Conservation (phyloP, 2,329 filamentous ascomycete species). For the Colletotrichum aenigma region DNA sequence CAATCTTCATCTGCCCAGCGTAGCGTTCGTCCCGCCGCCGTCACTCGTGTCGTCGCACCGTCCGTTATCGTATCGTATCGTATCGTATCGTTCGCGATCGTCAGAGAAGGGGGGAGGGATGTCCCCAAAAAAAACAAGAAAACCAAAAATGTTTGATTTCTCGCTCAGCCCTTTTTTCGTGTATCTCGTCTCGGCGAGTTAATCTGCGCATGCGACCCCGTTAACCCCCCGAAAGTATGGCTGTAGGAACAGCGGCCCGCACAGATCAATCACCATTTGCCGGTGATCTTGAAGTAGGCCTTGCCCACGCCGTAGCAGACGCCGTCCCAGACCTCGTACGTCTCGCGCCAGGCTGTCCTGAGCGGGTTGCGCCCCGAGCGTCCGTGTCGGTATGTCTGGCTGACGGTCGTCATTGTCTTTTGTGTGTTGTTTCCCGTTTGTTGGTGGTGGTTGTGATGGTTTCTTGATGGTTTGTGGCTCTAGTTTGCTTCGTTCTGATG, state of each 20-base stretch:
- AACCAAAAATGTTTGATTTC: not conserved
- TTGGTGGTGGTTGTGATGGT: not conserved
- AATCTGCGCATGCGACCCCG: not conserved
- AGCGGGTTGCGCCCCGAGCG: conserved; percentile 42
- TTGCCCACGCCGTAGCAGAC: conserved; percentile 43
- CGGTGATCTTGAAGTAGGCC: conserved; percentile 37
- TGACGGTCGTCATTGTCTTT: conserved; percentile 57
- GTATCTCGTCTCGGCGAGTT: not conserved
- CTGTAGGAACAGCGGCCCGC: not conserved
- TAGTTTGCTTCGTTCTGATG: not conserved
- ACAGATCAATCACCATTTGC: conserved; percentile 3
- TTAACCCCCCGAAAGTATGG: not conserved
- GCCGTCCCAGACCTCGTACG: conserved; percentile 41
- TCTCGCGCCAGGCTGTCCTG: conserved; percentile 31
- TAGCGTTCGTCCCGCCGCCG: not conserved
- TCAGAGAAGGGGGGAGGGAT: not conserved
- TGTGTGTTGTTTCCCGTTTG: not conserved
- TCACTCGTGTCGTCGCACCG: not conserved
- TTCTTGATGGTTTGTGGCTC: not conserved
- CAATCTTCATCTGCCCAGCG: not conserved
- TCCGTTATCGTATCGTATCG: not conserved
- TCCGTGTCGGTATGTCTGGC: conserved; percentile 64
- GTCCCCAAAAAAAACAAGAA: not conserved
- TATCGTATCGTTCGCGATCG: not conserved
- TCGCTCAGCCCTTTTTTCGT: not conserved